Base-by-base conservation (phyloP, 441 rosid genomes). In the Croton laevigatus region DNA sequence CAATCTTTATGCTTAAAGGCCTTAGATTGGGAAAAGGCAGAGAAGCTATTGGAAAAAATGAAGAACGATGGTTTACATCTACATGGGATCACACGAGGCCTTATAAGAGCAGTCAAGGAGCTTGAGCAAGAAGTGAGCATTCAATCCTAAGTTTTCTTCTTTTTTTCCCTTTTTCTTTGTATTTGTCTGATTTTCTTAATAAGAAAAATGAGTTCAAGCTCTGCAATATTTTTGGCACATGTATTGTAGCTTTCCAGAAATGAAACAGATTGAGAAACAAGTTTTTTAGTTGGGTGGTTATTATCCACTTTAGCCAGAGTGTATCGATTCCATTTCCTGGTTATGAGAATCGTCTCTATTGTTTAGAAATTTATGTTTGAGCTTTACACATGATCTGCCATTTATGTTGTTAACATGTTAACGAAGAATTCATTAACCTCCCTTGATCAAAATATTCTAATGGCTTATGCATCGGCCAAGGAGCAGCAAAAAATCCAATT, bases 1-100 rank as follows among this genome's bases (percentile, higher is more conserved):
- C 94, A 86, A 62, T 89, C 97, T 19, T 88, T 87, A 52, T 89
- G 96, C 81, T 78, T 94, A 60, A 87, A 81, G 84, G 89, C 91
- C 4, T 72, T 88, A 65, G 95, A 94, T 72, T 89, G 93, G 93
- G 79, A 75, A 71, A 85, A 73, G 59, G 89, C 95, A 3, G 97
- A 94, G 82, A 79, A 85, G 80, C 80, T 94, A 68, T 69, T 77
- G 69, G 82, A 75, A 51, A 90, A 91, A 65, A 90, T 88, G 97
- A 75, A 85, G 71, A 81, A 79, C 77, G 86, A 80, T 23, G 92
- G 97, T 3, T 74, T 91, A 84, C 76, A 88, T 68, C 85, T 89
- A 38, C 85, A 84, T 66, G 96, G 88, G 10, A 91, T 87, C 75
- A 88, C 96, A 0, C 77, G 79, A 66, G 94, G 83, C 70, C 92